Evolutionary conservation across 306 rosid species (phyloP).

Genomic region (Cicer pinnatifidum): DNA sequence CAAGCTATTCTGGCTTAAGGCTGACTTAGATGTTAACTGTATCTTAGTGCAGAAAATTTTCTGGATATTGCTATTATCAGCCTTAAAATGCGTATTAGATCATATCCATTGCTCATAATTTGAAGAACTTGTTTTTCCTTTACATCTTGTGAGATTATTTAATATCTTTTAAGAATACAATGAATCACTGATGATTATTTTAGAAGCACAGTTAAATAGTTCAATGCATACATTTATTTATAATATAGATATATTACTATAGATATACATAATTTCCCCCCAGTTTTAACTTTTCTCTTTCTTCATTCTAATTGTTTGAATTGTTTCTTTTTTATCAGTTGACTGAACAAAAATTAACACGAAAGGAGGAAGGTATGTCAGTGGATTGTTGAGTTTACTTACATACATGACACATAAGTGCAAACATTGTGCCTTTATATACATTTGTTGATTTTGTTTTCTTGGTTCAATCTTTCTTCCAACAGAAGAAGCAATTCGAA

Average conservation of each 20-base stretch:
- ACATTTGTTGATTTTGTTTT: conserved; percentile 36
- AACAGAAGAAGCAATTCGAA: conserved; percentile 85
- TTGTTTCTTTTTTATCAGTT: conserved; percentile 56
- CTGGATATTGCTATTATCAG: conserved; percentile 15
- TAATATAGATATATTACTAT: background rate
- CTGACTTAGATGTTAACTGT: background rate
- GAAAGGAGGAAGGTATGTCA: conserved; percentile 77
- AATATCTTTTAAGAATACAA: conserved; percentile 5
- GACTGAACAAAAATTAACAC: conserved; percentile 68
- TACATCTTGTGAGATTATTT: conserved; percentile 17
- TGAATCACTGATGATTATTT: conserved; percentile 4
- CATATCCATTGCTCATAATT: background rate
- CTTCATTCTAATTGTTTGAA: conserved; percentile 32
- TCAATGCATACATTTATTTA: background rate
- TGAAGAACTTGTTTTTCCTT: conserved; percentile 17
- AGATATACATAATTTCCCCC: background rate
- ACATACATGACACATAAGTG: background rate
- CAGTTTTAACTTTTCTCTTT: conserved; percentile 26
- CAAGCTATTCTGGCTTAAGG: conserved; percentile 21
- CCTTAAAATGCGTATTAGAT: conserved; percentile 14
- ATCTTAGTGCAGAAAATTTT: conserved; percentile 32
- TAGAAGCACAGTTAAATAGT: conserved; percentile 13
- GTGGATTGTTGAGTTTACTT: conserved; percentile 10
- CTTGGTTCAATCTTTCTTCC: conserved; percentile 47
- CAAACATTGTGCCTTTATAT: conserved; percentile 32